phyloP scores from a whole-genome alignment of 352 stramenopile genomes.

The Peronospora tabacina region DNA sequence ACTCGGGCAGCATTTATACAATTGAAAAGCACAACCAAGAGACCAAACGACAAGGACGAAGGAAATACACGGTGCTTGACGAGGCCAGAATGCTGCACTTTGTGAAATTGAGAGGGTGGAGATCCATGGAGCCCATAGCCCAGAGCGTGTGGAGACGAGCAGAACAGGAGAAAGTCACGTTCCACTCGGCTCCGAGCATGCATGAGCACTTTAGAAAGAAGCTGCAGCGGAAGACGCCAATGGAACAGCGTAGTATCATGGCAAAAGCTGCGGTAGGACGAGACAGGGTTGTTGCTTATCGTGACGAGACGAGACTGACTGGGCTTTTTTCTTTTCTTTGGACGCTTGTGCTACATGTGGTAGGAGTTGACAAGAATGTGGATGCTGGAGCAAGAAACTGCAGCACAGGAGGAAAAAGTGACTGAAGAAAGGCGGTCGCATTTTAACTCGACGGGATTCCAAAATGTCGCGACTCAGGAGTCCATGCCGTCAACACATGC shows the following conservation, averaged over 20 bases:
- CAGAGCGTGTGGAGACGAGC: slow-evolving; percentile 18
- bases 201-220: slow-evolving; percentile 46
- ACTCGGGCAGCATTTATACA: slow-evolving; percentile 26
- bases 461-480: background rate
- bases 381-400: slow-evolving; percentile 7
- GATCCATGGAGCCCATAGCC: slow-evolving; percentile 15
- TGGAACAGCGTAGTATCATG: slow-evolving; percentile 30
- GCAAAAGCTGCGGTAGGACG: slow-evolving; percentile 22
- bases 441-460: slow-evolving; percentile 2
- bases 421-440: background rate
- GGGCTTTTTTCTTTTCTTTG: slow-evolving; percentile 1
- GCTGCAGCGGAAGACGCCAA: slow-evolving; percentile 29
- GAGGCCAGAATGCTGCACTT: slow-evolving; percentile 48
- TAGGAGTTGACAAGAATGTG: slow-evolving; percentile 2
- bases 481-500: background rate
- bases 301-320: background rate
- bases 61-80: slow-evolving; percentile 35
- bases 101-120: slow-evolving; percentile 20
- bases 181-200: slow-evolving; percentile 41
- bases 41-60: background rate
- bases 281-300: background rate
- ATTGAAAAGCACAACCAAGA: background rate
- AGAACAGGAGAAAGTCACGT: slow-evolving; percentile 23
- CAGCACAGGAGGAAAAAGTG: background rate
- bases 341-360: background rate